Conservation (phyloP, 2,329 filamentous ascomycete species). For the Pyricularia sp. region DNA sequence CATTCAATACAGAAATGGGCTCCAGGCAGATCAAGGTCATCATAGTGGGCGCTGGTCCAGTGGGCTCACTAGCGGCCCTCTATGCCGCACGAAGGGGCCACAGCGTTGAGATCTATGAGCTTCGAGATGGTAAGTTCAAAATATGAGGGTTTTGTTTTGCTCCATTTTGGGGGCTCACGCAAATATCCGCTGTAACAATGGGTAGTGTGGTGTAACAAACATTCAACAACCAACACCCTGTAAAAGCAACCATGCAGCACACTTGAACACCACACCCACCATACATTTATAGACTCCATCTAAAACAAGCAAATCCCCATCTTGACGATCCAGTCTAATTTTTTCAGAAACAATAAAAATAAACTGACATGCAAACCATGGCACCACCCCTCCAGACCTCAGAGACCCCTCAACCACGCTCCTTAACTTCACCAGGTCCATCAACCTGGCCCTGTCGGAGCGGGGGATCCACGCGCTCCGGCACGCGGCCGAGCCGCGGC, state of each 20-base stretch:
- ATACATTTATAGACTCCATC: too few species aligned
- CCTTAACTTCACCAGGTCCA: slow-evolving; percentile 96
- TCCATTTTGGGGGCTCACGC: too few species aligned
- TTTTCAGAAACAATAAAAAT: too few species aligned
- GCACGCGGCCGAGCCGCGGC: slow-evolving; percentile 52
- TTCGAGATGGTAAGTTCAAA: slow-evolving; percentile 61
- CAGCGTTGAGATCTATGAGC: slow-evolving; percentile 87
- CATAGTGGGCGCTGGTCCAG: slow-evolving; percentile 85
- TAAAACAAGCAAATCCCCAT: background rate
- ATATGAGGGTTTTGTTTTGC: too few species aligned
- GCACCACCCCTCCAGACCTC: slow-evolving; percentile 52
- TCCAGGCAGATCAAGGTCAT: slow-evolving; percentile 55
- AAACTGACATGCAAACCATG: background rate
- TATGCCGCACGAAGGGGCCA: slow-evolving; percentile 87
- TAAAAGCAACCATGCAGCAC: too few species aligned
- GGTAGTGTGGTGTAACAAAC: too few species aligned
- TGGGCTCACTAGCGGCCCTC: slow-evolving; percentile 82
- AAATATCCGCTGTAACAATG: too few species aligned
- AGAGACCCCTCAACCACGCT: slow-evolving; percentile 74
- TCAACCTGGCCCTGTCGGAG: slow-evolving; percentile 91
- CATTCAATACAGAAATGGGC: slow-evolving; percentile 21
- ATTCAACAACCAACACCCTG: too few species aligned
- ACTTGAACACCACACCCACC: too few species aligned
- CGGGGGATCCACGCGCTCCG: slow-evolving; percentile 84
- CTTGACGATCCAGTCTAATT: too few species aligned